phyloP scores from a whole-genome alignment of 106 monocot species.

The Dendrobium nobile region DNA sequence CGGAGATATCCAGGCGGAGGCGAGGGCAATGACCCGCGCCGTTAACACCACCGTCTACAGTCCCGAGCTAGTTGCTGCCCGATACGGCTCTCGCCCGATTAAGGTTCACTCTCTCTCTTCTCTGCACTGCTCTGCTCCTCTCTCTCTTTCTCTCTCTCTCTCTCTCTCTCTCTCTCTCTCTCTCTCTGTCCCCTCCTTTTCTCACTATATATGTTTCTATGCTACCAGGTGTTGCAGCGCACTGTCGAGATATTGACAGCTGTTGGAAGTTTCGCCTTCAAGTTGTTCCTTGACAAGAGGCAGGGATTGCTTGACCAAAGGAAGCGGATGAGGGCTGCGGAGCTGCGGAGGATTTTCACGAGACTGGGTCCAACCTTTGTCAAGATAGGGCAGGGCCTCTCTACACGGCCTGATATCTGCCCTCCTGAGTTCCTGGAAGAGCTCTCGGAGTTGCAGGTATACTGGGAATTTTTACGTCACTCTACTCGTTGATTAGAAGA shows the following conservation, averaged over 20 bases:
- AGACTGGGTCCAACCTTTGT: conserved; percentile 89
- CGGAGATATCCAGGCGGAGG: conserved; percentile 79
- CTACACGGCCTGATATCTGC: conserved; percentile 95
- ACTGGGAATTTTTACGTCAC: not conserved
- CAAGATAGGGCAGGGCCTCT: conserved; percentile 97
- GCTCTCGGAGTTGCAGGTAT: conserved; percentile 86
- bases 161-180: too few species aligned
- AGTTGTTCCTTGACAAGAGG: conserved; percentile 52
- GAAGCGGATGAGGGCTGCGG: conserved; percentile 57
- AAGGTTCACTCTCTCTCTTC: conserved; percentile 35
- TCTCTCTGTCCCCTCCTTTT: not conserved
- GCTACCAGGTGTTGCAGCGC: conserved; percentile 42
- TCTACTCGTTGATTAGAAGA: not conserved
- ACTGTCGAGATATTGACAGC: conserved; percentile 55
- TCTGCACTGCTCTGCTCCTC: not conserved
- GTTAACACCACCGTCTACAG: conserved; percentile 48
- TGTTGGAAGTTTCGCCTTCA: conserved; percentile 55
- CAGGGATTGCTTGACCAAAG: conserved; percentile 38
- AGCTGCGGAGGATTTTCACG: conserved; percentile 58
- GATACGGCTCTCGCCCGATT: conserved; percentile 61
- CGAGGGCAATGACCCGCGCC: conserved; percentile 70
- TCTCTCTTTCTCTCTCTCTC: not conserved
- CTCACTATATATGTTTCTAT: not conserved
- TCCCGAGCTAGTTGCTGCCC: conserved; percentile 53
- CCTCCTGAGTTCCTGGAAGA: conserved; percentile 94